Evolutionary conservation across 1,284 basidiomycete genomes (phyloP), one percentile per base, ranked within the genome.

Genomic region (Flammula alnicola): DNA sequence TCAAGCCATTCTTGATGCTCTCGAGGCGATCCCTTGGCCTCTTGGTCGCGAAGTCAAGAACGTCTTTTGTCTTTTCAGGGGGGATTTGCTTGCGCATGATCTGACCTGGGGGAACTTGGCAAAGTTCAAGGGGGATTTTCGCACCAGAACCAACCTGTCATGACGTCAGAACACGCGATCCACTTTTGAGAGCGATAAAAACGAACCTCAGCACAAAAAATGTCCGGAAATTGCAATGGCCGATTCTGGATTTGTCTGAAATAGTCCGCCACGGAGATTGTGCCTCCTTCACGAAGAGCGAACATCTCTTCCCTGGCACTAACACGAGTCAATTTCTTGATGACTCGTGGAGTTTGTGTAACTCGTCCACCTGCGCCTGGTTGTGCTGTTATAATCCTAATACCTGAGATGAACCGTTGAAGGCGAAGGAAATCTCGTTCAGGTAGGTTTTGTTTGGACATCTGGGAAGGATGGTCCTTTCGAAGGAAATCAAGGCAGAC

Each of bases 1-100:
- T 69, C 25, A 86, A 70, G 2, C 84, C 86, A 19, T 72, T 72
- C 10, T 52, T 63, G 40, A 89, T 89, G 53, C 80, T 83, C 11
- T 64, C 63, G 2, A 88, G 66, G n/a, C 87, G 79, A 1, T 85
- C 82, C 2, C 63, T 56, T 0, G 87, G 87, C 47, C 65, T 75
- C 67, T 85, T 86, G 0, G 88, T 90, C 0, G 88, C 81, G 59
- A 91, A 91, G 0, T 80, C 77, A 1, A 89, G 72, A 6, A 90
- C 82, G 6, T 80, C 76, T 49, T 77, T 81, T 0, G 81, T 85
- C 59, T 82, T 81, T 51, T 88, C 81, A 0, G 81, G 71, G 0
- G 88, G 87, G 1, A 91, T 75, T 54, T 85, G 84, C 58, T 86
- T 87, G 32, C 83, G 74, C 79, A 89, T 84, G 38, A 89, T 83